Evolutionary conservation across 768 basidiomycete species (phyloP), one percentile per base, ranked within the genome.

Genomic region (Lentinus tigrinus): DNA sequence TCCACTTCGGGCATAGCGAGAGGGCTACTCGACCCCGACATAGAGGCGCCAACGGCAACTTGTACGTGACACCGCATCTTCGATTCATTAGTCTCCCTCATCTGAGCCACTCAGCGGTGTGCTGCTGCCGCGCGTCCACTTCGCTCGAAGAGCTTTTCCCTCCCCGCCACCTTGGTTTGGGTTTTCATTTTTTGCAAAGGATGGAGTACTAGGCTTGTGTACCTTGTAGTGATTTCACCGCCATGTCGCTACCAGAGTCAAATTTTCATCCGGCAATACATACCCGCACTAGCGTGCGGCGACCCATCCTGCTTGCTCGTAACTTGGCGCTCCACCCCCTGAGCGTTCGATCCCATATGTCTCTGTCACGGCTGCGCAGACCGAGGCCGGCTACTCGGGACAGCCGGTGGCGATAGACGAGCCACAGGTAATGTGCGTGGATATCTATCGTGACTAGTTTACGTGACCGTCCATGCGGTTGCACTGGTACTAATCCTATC

Each of bases 61-160:
- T 24, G 21, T 46, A 19, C 13, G 2, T 42, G 44, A 52, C 36
- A 26, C 27, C 44, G 51, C 13, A 13, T 17, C 28, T 47, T 23
- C 52, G 58, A 59, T 59, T 54, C 58, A 59, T 59, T 59, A 36
- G 16, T 14, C 47, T 42, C 52, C 21, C 47, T 31, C 48, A 52
- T 47, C 52, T 13, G 36, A 58, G 26, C 31, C 38, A 37, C 28
- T 43, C 51, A 34, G 47, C 47, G 31, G 36, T 42, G 31, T 50
- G 47, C 31, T 38, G 40, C 43, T 3, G 39, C 47, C n/a, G n/a
- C 40, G 40, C 13, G 21, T 11, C 21, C n/a, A 14, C 21, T 9
- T 23, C 43, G 6, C 43, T 26, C 6, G 50, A 39, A 36, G 49
- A 57, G 46, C 39, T 46, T 46, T 42, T 14, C 47, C n/a, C 28